A percentile compares a stretch with the other conserved stretches of the same genome.
Evolutionary conservation across 2,329 filamentous ascomycete species (phyloP).

Genomic region (Pseudocercospora eumusae): DNA sequence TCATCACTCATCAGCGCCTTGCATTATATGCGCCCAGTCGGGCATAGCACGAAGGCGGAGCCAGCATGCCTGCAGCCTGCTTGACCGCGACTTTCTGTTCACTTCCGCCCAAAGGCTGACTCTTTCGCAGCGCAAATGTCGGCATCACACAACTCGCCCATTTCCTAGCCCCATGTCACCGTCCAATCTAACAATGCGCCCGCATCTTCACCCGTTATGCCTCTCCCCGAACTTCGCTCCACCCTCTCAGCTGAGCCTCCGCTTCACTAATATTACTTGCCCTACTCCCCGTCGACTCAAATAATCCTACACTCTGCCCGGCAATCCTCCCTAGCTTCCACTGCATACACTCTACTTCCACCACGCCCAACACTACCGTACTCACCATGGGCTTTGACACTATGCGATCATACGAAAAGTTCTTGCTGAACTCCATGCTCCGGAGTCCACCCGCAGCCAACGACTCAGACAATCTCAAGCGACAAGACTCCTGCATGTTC

Average conservation of each 20-base stretch:
- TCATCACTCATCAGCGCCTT: too few relatives aligned
- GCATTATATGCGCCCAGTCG: not conserved
- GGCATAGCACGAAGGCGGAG: not conserved
- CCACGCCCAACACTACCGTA: not conserved
- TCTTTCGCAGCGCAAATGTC: slow-evolving; percentile 17
- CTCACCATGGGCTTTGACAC: slow-evolving; percentile 30
- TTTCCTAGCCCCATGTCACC: slow-evolving; percentile 2
- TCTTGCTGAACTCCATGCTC: slow-evolving; percentile 19
- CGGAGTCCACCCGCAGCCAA: slow-evolving; percentile 14
- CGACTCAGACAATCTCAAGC: slow-evolving; percentile 20
- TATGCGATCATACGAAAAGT: slow-evolving; percentile 27
- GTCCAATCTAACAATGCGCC: slow-evolving; percentile 24
- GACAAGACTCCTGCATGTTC: slow-evolving; percentile 29
- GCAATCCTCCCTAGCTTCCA: slow-evolving; percentile 2
- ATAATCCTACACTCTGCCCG: not conserved
- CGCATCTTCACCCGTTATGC: too few relatives aligned
- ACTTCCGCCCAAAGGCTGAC: slow-evolving; percentile 7
- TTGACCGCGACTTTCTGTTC: slow-evolving; percentile 18
- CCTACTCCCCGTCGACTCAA: not conserved
- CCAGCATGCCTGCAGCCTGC: slow-evolving; percentile 8
- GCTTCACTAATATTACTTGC: slow-evolving; percentile 8
- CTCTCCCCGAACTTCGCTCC: slow-evolving; percentile 5
- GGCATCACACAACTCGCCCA: slow-evolving; percentile 4
- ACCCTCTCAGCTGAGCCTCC: slow-evolving; percentile 22
- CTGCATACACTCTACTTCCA: slow-evolving; percentile 1